Evolutionary conservation across 306 rosid species (phyloP), one percentile per base, ranked within the genome.

Genomic region (Comarum palustre): DNA sequence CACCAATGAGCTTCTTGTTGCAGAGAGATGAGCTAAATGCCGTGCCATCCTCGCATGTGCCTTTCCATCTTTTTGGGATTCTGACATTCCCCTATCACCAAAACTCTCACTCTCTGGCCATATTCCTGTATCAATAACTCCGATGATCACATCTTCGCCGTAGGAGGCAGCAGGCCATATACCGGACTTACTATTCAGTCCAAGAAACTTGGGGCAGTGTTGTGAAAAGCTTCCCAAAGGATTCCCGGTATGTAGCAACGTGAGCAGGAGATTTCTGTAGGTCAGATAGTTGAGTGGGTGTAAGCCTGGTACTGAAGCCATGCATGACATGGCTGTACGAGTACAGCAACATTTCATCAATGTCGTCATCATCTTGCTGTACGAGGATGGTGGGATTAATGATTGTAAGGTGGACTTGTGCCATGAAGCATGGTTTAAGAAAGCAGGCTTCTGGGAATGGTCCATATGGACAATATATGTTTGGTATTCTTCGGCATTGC

Each of bases 101-200:
- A 82, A 86, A 66, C 89, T 86, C 5, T 73, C 68, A 24, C 84
- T 79, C 70, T 73, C 72, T 2, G 75, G 82, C 71, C 82, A 73
- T 36, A 79, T 45, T 20, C 79, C 72, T 0, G 62, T 38, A 36
- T 79, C 82, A 5, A 79, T 20, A 2, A 74, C 38, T 12, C 79
- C 71, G 11, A 75, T 54, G 57, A 79, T 79, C 39, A 79, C 51
- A 15, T 48, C 41, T 25, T 68, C 2, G 6, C 75, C 57, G 0
- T 16, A 78, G 31, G 78, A 68, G 4, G 82, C 54, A 45, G 83
- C 80, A 32, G 61, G 68, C 84, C 84, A 81, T 22, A 59, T 1
- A 22, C 66, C 50, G 31, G 62, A 42, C 11, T 13, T 20, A 7
- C 16, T 20, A 6, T 20, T 20, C 13, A 79, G 59, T 3, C 79